Base-by-base conservation (phyloP, 495 filamentous ascomycete genomes). In the Talaromyces liani region DNA sequence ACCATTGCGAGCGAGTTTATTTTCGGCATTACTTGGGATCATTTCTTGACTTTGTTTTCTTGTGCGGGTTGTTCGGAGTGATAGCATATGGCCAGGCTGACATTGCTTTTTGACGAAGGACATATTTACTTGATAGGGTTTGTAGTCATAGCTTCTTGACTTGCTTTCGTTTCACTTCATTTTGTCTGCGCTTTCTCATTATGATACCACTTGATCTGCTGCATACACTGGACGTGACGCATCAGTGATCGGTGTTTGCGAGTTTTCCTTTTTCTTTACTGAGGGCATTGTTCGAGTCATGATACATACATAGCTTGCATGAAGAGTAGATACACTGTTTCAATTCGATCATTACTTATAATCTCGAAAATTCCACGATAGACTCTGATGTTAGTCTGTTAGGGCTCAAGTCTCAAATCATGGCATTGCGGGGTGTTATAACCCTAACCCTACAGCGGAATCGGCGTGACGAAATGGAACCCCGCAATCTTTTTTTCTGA, bases 201-300 rank as follows among this genome's bases (percentile, higher is more conserved):
- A 36, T 58, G 56, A 58, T 58, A 58, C 56, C 56, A 58, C 56
- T 36, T 33, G 31, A 58, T 58, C 31, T 33, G 56, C 56, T 58
- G 56, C 56, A 58, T 58, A 58, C 56, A 58, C 56, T 33, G 56
- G 56, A 58, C n/a, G 29, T 58, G 56, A 58, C 56, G 29, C 56
- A 58, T 58, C 56, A 36, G 29, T 58, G 56, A 58, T 36, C 18
- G 56, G 31, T 58, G 56, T 57, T 57, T 57, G 24, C 22, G 22
- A 33, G 18, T 57, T 57, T n/a, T 36, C 9, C 8, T 58, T 18
- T n/a, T 58, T 33, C 7, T 33, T 58, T 34, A 18, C 27, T 36
- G 1, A 25, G 16, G 9, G 29, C 56, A 58, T 58, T 58, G 4
- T 36, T 36, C 36, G 31, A 58, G 56, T 58, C 29, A 57, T 58